These are phyloP conservation scores for Clonostachys byssicola DNA, from an alignment of 2,329 filamentous ascomycete genomes.

Conservation along the genomic window DNA sequence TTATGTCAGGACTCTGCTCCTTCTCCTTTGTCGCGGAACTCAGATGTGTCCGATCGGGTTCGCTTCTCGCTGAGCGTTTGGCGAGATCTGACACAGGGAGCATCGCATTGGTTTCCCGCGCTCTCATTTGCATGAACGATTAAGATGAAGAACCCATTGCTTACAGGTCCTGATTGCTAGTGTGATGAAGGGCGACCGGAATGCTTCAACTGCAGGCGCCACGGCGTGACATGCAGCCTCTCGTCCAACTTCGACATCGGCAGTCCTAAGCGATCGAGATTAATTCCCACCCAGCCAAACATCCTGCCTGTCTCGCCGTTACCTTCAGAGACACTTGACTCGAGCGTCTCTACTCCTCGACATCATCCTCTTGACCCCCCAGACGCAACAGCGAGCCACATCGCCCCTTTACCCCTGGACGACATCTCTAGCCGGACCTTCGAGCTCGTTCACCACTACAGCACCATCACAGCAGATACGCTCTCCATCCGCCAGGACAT, in stretches of 20 bases:
- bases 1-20: too few species aligned
- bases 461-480: conserved; percentile 14
- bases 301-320: too few species aligned
- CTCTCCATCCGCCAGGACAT: conserved; percentile 14
- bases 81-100: neutral
- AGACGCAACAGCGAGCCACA: conserved; percentile 2
- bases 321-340: neutral
- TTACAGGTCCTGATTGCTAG: neutral
- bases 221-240: conserved; percentile 19
- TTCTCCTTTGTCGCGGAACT: too few species aligned
- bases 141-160: too few species aligned
- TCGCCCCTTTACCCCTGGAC: conserved; percentile 13
- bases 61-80: too few species aligned
- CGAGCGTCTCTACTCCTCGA: neutral
- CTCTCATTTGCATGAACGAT: neutral
- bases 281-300: too few species aligned
- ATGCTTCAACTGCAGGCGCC: conserved; percentile 21
- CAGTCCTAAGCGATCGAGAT: too few species aligned
- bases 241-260: too few species aligned
- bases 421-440: conserved; percentile 13
- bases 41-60: too few species aligned
- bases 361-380: neutral
- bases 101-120: neutral
- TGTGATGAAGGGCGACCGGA: conserved; percentile 17
- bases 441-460: conserved; percentile 23